Evolutionary conservation across 352 stramenopile genomes (phyloP), one percentile per base, ranked within the genome.

Genomic region (Globisporangium okanoganense): DNA sequence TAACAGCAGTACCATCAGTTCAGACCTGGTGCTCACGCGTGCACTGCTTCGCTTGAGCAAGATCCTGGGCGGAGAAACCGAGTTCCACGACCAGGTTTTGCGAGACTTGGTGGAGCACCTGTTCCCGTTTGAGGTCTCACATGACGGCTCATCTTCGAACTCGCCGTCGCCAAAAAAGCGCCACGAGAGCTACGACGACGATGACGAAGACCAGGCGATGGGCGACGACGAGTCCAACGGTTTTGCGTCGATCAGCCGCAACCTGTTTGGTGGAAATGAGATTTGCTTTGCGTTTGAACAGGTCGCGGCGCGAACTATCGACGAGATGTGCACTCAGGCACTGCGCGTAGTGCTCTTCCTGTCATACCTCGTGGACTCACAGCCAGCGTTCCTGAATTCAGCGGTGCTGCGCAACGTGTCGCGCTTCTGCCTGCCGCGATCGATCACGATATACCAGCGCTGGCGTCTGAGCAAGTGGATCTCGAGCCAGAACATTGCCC

Each of bases 391-490:
- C 50, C 27, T 92, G 51, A 72, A 67, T 14, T 69, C 72, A 20
- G 48, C 62, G 3, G 77, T 70, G 0, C 40, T 92, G 43, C 72
- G 66, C 24, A 67, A 70, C 9, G 73, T 90, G 12, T 58, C 82
- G 31, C 71, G 68, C 6, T 62, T 74, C 14, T 73, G 82, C 33
- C 36, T 92, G 9, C 79, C 80, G 0, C 79, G 83, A 36, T 70
- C 80, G 1, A 89, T 92, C 50, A 79, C 71, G 0, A 73, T 86
- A 18, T 90, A 90, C 57, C 82, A 88, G 65, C 78, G 77, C 27
- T 92, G 80, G 80, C 70, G 71, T n/a, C 66, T 89, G n/a, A 83
- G 76, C 55, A 70, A 73, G 31, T 87, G 76, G 75, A 56, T 92
- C 33, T 66, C 76, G 24, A 87, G 65, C 38, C 79, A 88, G 62